phyloP scores from a whole-genome alignment of 1,139 yeast genomes.

The Candida gigantensis region DNA sequence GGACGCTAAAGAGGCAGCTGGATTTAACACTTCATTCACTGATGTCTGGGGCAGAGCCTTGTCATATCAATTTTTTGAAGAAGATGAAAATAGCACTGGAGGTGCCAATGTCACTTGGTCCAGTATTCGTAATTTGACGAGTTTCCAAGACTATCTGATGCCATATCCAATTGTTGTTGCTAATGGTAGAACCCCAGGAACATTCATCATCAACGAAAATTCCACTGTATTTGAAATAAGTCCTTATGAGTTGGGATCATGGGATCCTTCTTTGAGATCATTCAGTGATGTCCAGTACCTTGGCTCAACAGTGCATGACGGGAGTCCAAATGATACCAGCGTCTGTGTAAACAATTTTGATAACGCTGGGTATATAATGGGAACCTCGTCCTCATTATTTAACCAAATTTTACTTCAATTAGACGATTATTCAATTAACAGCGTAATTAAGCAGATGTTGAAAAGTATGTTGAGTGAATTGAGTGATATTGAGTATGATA shows the following conservation, averaged over 20 bases:
- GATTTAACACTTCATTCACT: slow-evolving; percentile 40
- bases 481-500: slow-evolving; percentile 32
- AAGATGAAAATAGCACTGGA: slow-evolving; percentile 26
- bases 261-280: slow-evolving; percentile 41
- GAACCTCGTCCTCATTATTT: slow-evolving; percentile 47
- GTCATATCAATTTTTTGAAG: slow-evolving; percentile 6
- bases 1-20: slow-evolving; percentile 35
- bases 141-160: slow-evolving; percentile 35
- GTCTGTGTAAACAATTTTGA: slow-evolving; percentile 39
- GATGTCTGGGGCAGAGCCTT: slow-evolving; percentile 50
- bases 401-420: slow-evolving; percentile 34
- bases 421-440: slow-evolving; percentile 24
- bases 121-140: slow-evolving; percentile 26
- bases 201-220: slow-evolving; percentile 34
- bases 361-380: slow-evolving; percentile 48
- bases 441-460: slow-evolving; percentile 29
- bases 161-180: slow-evolving; percentile 46
- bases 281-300: slow-evolving; percentile 36
- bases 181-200: slow-evolving; percentile 40
- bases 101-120: slow-evolving; percentile 44
- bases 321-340: slow-evolving; percentile 24
- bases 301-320: slow-evolving; percentile 35
- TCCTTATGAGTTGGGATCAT: slow-evolving; percentile 47
- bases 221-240: slow-evolving; percentile 44
- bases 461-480: slow-evolving; percentile 17